phyloP scores from a whole-genome alignment of 192 early-diverging fungal genomes.

The Mortierella antarctica region DNA sequence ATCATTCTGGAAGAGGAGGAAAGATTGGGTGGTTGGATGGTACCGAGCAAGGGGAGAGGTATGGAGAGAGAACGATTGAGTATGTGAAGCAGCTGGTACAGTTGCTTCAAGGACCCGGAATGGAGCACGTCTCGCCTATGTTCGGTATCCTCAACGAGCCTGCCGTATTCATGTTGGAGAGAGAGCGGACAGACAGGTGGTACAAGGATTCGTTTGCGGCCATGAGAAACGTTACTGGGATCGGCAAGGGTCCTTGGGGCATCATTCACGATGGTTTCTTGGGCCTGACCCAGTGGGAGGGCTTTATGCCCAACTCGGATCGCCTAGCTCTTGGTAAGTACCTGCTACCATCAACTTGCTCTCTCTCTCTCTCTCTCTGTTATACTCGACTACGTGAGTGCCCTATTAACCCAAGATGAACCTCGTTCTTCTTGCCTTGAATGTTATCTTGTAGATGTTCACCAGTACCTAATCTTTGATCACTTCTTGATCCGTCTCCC shows the following conservation, averaged over 20 bases:
- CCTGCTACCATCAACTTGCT: neutral
- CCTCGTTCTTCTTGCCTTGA: neutral
- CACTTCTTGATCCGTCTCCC: conserved; percentile 46
- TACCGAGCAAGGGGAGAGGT: conserved; percentile 49
- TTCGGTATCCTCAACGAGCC: conserved; percentile 69
- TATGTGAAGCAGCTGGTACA: conserved; percentile 63
- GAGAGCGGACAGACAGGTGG: conserved; percentile 38
- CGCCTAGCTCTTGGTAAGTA: conserved; percentile 58
- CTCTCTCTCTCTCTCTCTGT: neutral
- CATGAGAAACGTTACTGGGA: conserved; percentile 48
- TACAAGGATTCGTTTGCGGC: conserved; percentile 55
- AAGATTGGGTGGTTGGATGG: conserved; percentile 47
- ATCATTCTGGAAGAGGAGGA: conserved; percentile 56
- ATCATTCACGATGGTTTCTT: conserved; percentile 64
- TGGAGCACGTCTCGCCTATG: conserved; percentile 57
- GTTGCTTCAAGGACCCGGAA: conserved; percentile 62
- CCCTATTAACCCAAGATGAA: too few species aligned
- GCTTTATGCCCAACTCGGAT: conserved; percentile 56
- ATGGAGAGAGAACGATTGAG: conserved; percentile 64
- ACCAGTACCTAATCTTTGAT: conserved; percentile 64
- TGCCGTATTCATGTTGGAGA: conserved; percentile 27
- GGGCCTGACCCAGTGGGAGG: conserved; percentile 55
- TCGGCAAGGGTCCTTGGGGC: conserved; percentile 45
- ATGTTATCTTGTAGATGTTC: conserved; percentile 51
- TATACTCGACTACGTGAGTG: neutral